Percentiles rank a stretch among this genome's conserved stretches.
Evolutionary conservation across 306 rosid genomes (phyloP).

Genomic region (Acacia melanoxylon): DNA sequence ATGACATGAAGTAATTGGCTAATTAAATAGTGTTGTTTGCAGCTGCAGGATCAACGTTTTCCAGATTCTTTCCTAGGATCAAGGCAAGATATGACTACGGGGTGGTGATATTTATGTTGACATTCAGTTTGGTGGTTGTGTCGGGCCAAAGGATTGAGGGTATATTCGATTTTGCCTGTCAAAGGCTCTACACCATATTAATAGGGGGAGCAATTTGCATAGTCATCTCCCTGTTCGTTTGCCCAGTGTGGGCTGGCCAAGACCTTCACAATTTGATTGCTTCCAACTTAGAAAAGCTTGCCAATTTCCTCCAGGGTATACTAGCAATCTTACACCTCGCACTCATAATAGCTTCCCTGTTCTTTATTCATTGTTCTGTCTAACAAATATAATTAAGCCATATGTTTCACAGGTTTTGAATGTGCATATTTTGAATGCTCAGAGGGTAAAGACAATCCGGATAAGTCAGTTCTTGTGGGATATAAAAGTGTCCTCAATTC

Average conservation of each 20-base stretch:
- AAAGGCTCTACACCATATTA: slow-evolving; percentile 64
- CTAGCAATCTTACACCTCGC: background rate
- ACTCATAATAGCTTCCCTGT: background rate
- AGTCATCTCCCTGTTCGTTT: slow-evolving; percentile 56
- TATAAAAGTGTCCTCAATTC: slow-evolving; percentile 72
- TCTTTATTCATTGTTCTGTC: background rate
- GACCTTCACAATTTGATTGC: slow-evolving; percentile 77
- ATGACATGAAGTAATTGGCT: background rate
- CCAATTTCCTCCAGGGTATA: slow-evolving; percentile 66
- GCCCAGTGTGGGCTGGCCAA: slow-evolving; percentile 95
- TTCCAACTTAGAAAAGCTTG: slow-evolving; percentile 68
- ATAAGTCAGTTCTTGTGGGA: slow-evolving; percentile 54
- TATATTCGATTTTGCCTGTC: slow-evolving; percentile 57
- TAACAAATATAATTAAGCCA: background rate
- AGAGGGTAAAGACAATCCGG: slow-evolving; percentile 39
- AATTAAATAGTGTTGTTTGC: slow-evolving; percentile 5
- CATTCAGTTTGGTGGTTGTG: slow-evolving; percentile 75
- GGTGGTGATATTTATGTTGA: slow-evolving; percentile 72
- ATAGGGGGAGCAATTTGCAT: slow-evolving; percentile 73
- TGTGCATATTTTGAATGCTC: slow-evolving; percentile 52
- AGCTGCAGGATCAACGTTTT: slow-evolving; percentile 74
- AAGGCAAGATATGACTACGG: slow-evolving; percentile 88
- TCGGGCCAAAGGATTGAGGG: slow-evolving; percentile 65
- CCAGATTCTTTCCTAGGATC: slow-evolving; percentile 68
- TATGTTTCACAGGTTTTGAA: slow-evolving; percentile 59